Evolutionary conservation across 805 yeast species (phyloP), one percentile per base, ranked within the genome.

Genomic region (Ogataea kodamae): DNA sequence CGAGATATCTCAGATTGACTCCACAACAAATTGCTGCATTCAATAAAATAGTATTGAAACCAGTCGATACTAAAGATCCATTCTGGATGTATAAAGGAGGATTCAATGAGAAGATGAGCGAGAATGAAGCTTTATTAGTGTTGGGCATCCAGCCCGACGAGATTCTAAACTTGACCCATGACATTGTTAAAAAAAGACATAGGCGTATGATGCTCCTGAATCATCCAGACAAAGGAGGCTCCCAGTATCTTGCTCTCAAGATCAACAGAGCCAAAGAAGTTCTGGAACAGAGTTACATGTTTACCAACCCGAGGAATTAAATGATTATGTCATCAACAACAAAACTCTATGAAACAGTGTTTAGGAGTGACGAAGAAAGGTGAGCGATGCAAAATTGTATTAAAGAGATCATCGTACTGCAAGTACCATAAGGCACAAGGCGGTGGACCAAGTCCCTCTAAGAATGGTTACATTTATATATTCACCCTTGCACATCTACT

Each of bases 211-310:
- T 86, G 95, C 64, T 86, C 60, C 64, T 75, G 9, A 86, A 86
- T 57, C 96, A 86, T 55, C 95, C 96, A 1, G 96, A 86, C 57
- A 76, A 81, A 48, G 95, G 95, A 3, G 96, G 96, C 2, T 80
- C 89, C 28, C 77, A 86, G 12, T 82, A 71, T 45, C 50, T 86
- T 43, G 92, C 95, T 16, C 78, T 85, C 58, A 87, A 86, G 62
- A 81, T 87, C 30, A 86, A 87, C 52, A 85, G 80, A 55, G 96
- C 96, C 20, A 88, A 83, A 57, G 89, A 78, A 34, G 65, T 84
- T 27, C 68, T 86, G 48, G 92, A 85, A 48, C 76, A 78, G 59
- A 72, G 87, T 43, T 62, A 62, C 41, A 50, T 67, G 59, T 52
- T 66, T 33, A 57, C 57, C 26, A 47, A 41, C 18, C 45, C 37